Evolutionary conservation across 1,284 basidiomycete species (phyloP), one percentile per base, ranked within the genome.

Genomic region (Lentinula novae-zelandiae): DNA sequence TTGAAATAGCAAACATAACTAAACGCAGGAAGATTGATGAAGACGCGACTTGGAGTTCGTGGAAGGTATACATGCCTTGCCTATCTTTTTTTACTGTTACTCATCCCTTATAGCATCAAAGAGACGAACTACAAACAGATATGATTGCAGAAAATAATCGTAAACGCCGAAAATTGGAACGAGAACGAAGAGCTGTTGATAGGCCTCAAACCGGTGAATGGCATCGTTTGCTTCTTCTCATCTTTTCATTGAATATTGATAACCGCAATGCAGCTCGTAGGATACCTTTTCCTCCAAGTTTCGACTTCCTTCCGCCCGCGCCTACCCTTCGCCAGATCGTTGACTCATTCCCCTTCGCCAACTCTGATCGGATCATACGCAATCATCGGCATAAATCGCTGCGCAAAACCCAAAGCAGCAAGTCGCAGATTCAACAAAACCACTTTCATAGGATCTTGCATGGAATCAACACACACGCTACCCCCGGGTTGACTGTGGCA

Each of bases 121-220:
- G 85, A 58, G 87, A 90, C 66, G 85, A 89, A 52, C 74, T 95
- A n/a, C 89, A 94, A 65, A 87, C 82, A 0, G 84, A 87, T 15
- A 89, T 94, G 87, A 86, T 94, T 57, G 84, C 92, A 0, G 92
- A 95, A 65, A 84, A 87, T 13, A 93, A 90, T 66, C 79, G 91
- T 62, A 94, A 95, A 71, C 80, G 90, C 56, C 79, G 94, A 44
- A 82, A 82, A 57, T 72, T 96, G 33, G 93, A 96, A 70, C 80
- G 93, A 60, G 93, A 95, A 61, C 83, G 92, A 65, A 81, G 92
- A 59, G 78, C 81, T 0, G 66, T 86, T 2, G 93, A 95, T 67
- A 79, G 86, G n/a, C 89, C 90, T 15, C 83, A 82, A 39, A 87
- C 89, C 58, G 75, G 90, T 90, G 61, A 22, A 74, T 73, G 12